A percentile compares a stretch with the other conserved stretches of the same genome.
Evolutionary conservation across 2,329 filamentous ascomycete species (phyloP).

Genomic region (Sporothrix pseudoabietina): DNA sequence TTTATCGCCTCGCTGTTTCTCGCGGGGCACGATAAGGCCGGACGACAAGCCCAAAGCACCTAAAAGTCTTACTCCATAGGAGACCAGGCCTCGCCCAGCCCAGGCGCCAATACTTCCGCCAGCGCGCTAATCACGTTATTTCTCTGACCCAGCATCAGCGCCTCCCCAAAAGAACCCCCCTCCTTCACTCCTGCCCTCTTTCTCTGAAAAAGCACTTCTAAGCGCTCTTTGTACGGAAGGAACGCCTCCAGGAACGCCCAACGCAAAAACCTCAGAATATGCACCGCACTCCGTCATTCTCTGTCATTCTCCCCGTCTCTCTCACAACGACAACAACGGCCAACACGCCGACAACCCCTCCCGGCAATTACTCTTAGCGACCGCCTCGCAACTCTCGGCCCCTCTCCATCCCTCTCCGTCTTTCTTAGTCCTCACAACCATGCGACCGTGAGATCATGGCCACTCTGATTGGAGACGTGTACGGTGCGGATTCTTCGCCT

Average conservation of each 20-base stretch:
- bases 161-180: background rate
- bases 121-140: conserved; percentile 34
- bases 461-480: conserved; percentile 65
- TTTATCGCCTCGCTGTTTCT: conserved; percentile 30
- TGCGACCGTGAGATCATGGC: conserved; percentile 56
- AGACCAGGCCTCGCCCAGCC: conserved; percentile 6
- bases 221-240: conserved; percentile 17
- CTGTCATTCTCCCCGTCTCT: background rate
- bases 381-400: background rate
- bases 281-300: background rate
- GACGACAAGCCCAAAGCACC: background rate
- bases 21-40: conserved; percentile 30
- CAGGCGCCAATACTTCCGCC: conserved; percentile 20
- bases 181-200: conserved; percentile 3
- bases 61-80: background rate
- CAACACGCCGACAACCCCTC: background rate
- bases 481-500: conserved; percentile 70
- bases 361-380: background rate
- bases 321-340: background rate
- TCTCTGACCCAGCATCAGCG: background rate
- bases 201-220: conserved; percentile 11
- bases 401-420: background rate
- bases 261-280: background rate
- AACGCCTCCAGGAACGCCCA: conserved; percentile 2
- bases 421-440: background rate